Conservation (phyloP, 106 monocot species). For the Acorus calamus region DNA sequence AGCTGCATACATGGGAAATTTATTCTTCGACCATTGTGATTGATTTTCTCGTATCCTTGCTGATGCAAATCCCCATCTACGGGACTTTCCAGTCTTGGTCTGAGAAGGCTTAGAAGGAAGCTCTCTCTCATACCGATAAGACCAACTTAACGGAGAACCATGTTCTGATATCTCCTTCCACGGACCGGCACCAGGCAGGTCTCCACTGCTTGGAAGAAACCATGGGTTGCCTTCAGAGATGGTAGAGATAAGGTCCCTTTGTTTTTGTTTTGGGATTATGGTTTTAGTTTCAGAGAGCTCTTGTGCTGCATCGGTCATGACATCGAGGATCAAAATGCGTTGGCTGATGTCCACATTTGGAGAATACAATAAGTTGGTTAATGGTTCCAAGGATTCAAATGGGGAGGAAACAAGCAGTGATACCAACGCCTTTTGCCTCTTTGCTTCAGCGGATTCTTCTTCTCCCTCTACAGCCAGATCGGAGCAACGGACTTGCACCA, state of each 20-base stretch:
- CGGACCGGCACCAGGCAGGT: conserved; percentile 67
- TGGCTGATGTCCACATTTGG: conserved; percentile 84
- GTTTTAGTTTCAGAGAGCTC: conserved; percentile 66
- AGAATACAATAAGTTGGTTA: conserved; percentile 76
- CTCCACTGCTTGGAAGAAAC: conserved; percentile 65
- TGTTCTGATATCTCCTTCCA: conserved; percentile 75
- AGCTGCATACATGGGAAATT: conserved; percentile 95
- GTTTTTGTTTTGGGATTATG: conserved; percentile 16
- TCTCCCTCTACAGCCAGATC: conserved; percentile 78
- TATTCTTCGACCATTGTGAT: conserved; percentile 50
- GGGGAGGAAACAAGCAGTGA: conserved; percentile 76
- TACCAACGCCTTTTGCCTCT: conserved; percentile 72
- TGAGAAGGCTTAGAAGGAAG: conserved; percentile 77
- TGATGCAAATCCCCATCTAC: conserved; percentile 60
- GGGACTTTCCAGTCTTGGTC: conserved; percentile 68
- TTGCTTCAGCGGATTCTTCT: conserved; percentile 84
- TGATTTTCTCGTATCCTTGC: conserved; percentile 17
- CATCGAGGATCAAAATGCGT: conserved; percentile 79
- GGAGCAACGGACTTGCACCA: conserved; percentile 72
- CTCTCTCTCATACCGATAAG: conserved; percentile 71
- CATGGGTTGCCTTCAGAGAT: conserved; percentile 55
- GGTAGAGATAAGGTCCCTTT: conserved; percentile 44
- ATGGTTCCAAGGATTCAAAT: conserved; percentile 75
- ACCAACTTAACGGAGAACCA: conserved; percentile 52
- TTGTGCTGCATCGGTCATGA: conserved; percentile 89